A percentile compares a stretch with the other conserved stretches of the same genome.
phyloP scores from a whole-genome alignment of 2,329 filamentous ascomycete genomes.

The Monosporascus sp. region DNA sequence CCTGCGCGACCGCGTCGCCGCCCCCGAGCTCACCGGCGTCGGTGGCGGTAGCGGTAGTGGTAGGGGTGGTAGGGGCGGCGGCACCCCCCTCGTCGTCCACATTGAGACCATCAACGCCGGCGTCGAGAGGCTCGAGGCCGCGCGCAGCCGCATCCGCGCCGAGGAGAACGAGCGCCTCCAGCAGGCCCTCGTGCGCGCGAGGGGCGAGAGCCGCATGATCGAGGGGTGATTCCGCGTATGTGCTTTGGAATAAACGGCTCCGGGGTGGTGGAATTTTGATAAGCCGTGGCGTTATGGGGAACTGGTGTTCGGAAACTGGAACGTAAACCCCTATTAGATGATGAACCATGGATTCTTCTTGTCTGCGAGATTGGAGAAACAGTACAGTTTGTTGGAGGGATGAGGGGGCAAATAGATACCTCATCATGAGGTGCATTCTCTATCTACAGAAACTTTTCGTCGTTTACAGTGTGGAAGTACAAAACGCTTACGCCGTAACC shows the following conservation, averaged over 20 bases:
- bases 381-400: too few relatives aligned
- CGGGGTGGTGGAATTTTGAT: not conserved
- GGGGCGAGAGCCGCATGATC: slow-evolving; percentile 36
- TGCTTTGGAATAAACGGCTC: not conserved
- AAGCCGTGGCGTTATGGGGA: too few relatives aligned
- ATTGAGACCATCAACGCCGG: slow-evolving; percentile 69
- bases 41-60: slow-evolving; percentile 20
- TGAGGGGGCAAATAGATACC: too few relatives aligned
- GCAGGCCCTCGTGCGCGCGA: slow-evolving; percentile 44
- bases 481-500: too few relatives aligned
- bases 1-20: slow-evolving; percentile 63
- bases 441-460: too few relatives aligned
- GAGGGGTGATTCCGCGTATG: slow-evolving; percentile 24
- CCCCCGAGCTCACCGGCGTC: slow-evolving; percentile 55
- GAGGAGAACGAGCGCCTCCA: slow-evolving; percentile 54
- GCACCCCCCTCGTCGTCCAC: slow-evolving; percentile 65
- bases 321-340: not conserved
- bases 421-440: too few relatives aligned
- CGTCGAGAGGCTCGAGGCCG: slow-evolving; percentile 64
- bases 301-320: not conserved
- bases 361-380: too few relatives aligned
- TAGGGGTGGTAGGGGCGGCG: slow-evolving; percentile 9
- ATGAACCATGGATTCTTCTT: not conserved
- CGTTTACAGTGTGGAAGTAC: too few relatives aligned
- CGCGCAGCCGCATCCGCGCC: slow-evolving; percentile 53